phyloP scores from a whole-genome alignment of 371 early-diverging fungal species.

The Mucor irregularis region DNA sequence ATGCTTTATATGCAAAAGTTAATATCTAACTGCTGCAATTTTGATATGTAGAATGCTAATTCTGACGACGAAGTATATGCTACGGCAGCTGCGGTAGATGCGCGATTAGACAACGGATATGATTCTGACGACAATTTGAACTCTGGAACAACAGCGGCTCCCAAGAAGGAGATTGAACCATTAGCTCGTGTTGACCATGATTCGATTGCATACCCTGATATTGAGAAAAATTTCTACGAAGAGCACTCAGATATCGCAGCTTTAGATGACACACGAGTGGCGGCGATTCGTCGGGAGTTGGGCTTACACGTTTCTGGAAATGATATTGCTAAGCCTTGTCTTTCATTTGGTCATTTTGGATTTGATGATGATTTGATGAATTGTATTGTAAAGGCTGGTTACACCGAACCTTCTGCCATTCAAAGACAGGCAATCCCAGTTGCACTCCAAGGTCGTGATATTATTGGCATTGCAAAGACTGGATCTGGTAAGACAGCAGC shows the following conservation, averaged over 20 bases:
- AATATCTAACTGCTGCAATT: background rate
- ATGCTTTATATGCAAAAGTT: background rate
- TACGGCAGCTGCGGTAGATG: slow-evolving; percentile 77
- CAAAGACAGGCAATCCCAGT: slow-evolving; percentile 80
- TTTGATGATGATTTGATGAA: slow-evolving; percentile 76
- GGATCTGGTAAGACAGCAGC: slow-evolving; percentile 82
- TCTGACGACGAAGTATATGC: slow-evolving; percentile 90
- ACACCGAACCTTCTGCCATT: slow-evolving; percentile 75
- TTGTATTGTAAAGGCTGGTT: slow-evolving; percentile 63
- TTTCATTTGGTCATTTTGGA: slow-evolving; percentile 87
- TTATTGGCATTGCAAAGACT: slow-evolving; percentile 91
- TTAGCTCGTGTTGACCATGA: slow-evolving; percentile 72
- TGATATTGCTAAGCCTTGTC: slow-evolving; percentile 73
- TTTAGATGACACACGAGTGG: slow-evolving; percentile 56
- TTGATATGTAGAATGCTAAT: slow-evolving; percentile 56
- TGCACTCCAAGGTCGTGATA: slow-evolving; percentile 77
- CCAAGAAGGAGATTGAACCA: slow-evolving; percentile 67
- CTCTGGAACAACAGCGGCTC: slow-evolving; percentile 4
- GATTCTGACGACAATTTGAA: slow-evolving; percentile 31
- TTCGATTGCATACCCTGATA: slow-evolving; percentile 66
- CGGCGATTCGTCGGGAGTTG: slow-evolving; percentile 56
- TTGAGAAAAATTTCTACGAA: slow-evolving; percentile 84
- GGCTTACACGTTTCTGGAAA: slow-evolving; percentile 68
- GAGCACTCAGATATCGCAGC: slow-evolving; percentile 76
- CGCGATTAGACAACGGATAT: slow-evolving; percentile 31